These are phyloP conservation scores for Pseudogymnoascus sp. DNA, from an alignment of 2,329 filamentous ascomycete species.

Conservation along the genomic window DNA sequence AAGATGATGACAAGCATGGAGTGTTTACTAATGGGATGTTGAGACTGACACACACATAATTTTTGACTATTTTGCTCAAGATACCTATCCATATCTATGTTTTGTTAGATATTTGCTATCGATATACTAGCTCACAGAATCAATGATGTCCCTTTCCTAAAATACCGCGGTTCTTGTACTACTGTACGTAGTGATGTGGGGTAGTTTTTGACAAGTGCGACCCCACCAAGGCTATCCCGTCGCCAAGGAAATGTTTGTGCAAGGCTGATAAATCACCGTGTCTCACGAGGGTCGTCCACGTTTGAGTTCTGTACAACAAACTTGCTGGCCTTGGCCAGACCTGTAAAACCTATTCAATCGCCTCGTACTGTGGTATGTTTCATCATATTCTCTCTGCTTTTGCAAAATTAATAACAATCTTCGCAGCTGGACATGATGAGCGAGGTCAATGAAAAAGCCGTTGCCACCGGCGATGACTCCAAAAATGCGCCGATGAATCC, in stretches of 20 bases:
- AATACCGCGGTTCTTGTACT: background rate
- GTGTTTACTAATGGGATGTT: background rate
- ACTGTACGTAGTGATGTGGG: background rate
- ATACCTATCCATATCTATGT: background rate
- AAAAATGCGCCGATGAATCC: background rate
- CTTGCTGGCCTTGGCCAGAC: background rate
- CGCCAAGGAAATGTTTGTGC: slow-evolving; percentile 2
- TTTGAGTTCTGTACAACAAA: background rate
- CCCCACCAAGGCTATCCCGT: background rate
- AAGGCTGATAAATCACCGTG: slow-evolving; percentile 4
- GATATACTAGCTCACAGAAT: background rate
- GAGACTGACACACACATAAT: background rate
- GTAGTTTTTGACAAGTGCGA: background rate
- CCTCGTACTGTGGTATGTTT: background rate
- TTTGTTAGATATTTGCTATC: slow-evolving; percentile 2
- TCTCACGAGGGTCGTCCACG: background rate
- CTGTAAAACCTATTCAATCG: background rate
- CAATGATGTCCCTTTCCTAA: background rate
- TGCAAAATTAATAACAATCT: background rate
- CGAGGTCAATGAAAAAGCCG: slow-evolving; percentile 1
- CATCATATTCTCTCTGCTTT: background rate
- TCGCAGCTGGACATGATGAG: background rate
- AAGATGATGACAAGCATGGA: background rate
- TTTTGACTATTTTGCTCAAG: background rate
- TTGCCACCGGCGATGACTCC: background rate